Evolutionary conservation across 306 rosid genomes (phyloP).

Genomic region (Lathyrus sativus): DNA sequence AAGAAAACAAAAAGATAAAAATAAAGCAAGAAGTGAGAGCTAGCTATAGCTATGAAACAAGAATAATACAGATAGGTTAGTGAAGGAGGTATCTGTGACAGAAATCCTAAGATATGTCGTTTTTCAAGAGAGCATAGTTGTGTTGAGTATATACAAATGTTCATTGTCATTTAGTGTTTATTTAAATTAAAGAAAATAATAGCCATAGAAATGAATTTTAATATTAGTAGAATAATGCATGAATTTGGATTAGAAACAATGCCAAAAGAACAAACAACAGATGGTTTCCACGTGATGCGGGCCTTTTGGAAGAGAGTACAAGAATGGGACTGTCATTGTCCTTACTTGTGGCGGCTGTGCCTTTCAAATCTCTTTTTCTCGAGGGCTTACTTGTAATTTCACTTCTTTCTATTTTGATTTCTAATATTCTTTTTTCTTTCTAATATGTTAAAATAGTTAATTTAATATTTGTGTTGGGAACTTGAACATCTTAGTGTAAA

Average conservation of each 20-base stretch:
- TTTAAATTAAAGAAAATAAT: neutral
- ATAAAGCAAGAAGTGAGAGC: neutral
- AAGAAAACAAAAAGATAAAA: neutral
- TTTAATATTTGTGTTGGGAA: too few species aligned
- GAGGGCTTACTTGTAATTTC: too few species aligned
- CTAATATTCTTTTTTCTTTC: neutral
- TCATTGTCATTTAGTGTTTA: neutral
- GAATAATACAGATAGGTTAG: conserved; percentile 47
- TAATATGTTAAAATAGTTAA: neutral
- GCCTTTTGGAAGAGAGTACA: conserved; percentile 75
- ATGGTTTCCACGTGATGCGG: conserved; percentile 94
- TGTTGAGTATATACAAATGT: conserved; percentile 37
- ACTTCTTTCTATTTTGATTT: too few species aligned
- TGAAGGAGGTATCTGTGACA: conserved; percentile 54
- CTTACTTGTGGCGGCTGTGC: conserved; percentile 89
- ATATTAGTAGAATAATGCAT: neutral
- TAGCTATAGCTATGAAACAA: conserved; percentile 36
- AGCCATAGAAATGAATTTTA: neutral
- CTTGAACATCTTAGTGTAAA: too few species aligned
- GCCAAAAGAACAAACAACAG: conserved; percentile 57
- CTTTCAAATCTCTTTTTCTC: neutral
- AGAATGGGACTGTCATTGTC: conserved; percentile 94
- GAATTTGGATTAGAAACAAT: conserved; percentile 45
- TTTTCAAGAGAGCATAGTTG: conserved; percentile 40
- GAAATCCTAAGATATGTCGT: conserved; percentile 67